Evolutionary conservation across 2,329 filamentous ascomycete genomes (phyloP), one percentile per base, ranked within the genome.

Genomic region (Aspergillus quadricinctus): DNA sequence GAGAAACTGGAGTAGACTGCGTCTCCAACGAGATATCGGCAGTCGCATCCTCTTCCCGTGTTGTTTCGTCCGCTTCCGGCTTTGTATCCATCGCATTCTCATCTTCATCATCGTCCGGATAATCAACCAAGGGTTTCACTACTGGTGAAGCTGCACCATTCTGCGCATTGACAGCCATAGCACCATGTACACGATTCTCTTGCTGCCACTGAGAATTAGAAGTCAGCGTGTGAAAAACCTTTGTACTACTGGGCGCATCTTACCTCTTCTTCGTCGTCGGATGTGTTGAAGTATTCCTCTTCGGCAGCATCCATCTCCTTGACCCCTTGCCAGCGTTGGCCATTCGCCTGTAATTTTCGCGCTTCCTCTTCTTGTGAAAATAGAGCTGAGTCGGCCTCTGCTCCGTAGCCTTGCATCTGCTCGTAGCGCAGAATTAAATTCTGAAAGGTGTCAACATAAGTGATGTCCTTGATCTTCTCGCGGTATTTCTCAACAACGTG

Each of bases 201-300:
- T 72, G 71, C 48, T 66, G 63, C 70, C 70, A 72, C 65, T 73
- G 61, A 37, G 61, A 58, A 50, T 61, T 53, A 50, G n/a, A 14
- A 48, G 28, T 49, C 25, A 56, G 46, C 45, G 57, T 50, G 45
- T 57, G 45, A 9, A 46, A 27, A 27, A 11, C 11, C 9, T 23
- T 11, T 17, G 10, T 14, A 7, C 19, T 14, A 25, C 21, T 14
- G 11, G 21, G 43, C 11, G 23, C 10, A 23, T 50, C 67, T 53
- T 64, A 72, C 77, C 59, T 86, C 90, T 6, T 96, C 92, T 57
- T 92, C 88, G 49, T 94, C 90, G 64, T 97, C 92, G 0, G 89
- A 91, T 0, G 84, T 85, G 66, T 96, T 93, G 82, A 95, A 97
- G 73, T 97, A 99, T 46, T 93, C 91, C 66, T 97, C 93, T 71